phyloP scores from a whole-genome alignment of 2,329 filamentous ascomycete species.

The Pyrenochaeta sp. region DNA sequence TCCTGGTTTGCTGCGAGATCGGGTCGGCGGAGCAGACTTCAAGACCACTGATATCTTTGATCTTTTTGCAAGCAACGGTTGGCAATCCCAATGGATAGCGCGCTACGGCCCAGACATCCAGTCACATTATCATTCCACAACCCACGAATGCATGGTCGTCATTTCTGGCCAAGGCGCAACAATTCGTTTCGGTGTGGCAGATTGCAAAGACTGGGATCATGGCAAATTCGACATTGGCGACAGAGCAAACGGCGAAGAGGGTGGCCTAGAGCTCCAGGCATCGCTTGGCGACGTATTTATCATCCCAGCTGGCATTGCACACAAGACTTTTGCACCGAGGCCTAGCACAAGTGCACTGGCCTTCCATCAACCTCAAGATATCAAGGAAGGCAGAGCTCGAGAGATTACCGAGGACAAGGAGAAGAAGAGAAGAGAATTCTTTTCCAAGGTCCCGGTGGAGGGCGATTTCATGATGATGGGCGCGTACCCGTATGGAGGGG shows the following conservation, averaged over 20 bases:
- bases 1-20: conserved; percentile 50
- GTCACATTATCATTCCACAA: conserved; percentile 66
- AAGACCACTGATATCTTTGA: conserved; percentile 51
- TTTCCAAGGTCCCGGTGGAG: conserved; percentile 48
- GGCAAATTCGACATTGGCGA: conserved; percentile 44
- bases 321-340: conserved; percentile 61
- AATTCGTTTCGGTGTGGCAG: conserved; percentile 65
- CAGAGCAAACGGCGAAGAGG: conserved; percentile 56
- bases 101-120: conserved; percentile 64
- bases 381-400: conserved; percentile 19
- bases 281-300: conserved; percentile 66
- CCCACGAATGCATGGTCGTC: conserved; percentile 68
- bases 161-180: conserved; percentile 60
- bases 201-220: conserved; percentile 41
- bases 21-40: conserved; percentile 33
- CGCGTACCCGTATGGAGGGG: conserved; percentile 59
- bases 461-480: conserved; percentile 66
- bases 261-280: conserved; percentile 60
- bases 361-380: conserved; percentile 57
- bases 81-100: conserved; percentile 65
- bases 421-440: conserved; percentile 43
- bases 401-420: conserved; percentile 32
- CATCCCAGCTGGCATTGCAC: conserved; percentile 64
- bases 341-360: conserved; percentile 48
- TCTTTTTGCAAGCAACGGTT: conserved; percentile 59